Conservation (phyloP, 2,329 filamentous ascomycete genomes). For the Nigrospora sphaerica region DNA sequence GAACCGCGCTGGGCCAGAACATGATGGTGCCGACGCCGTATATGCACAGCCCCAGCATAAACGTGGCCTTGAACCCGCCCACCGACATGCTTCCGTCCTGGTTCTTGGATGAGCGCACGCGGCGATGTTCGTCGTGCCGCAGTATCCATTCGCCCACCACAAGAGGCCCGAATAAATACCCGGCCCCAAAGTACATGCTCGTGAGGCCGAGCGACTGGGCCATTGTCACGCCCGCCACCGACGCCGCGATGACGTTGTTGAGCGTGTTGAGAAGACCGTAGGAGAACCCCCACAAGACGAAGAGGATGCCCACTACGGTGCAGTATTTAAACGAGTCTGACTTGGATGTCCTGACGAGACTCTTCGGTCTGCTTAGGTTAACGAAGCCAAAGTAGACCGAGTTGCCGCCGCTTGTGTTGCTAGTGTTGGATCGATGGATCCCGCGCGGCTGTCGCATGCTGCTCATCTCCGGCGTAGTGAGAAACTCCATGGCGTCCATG, state of each 20-base stretch:
- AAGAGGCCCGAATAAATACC: conserved; percentile 63
- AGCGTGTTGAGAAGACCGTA: conserved; percentile 81
- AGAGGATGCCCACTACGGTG: conserved; percentile 69
- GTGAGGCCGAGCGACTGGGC: conserved; percentile 62
- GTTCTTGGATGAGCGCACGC: conserved; percentile 22
- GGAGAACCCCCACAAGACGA: conserved; percentile 85
- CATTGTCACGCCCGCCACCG: conserved; percentile 52
- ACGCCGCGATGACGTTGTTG: conserved; percentile 58
- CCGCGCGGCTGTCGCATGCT: conserved; percentile 3
- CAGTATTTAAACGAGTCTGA: conserved; percentile 65
- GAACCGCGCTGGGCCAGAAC: conserved; percentile 76
- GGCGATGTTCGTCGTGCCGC: conserved; percentile 55
- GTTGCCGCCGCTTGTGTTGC: conserved; percentile 29
- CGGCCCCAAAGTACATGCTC: conserved; percentile 62
- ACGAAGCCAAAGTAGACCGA: conserved; percentile 70
- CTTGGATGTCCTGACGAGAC: conserved; percentile 58
- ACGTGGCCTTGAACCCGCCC: conserved; percentile 71
- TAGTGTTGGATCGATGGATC: conserved; percentile 22
- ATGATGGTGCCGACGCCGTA: conserved; percentile 75
- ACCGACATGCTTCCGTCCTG: conserved; percentile 29
- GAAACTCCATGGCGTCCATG: conserved; percentile 35
- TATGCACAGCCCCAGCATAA: conserved; percentile 68
- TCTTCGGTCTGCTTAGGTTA: conserved; percentile 61
- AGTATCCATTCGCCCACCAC: conserved; percentile 65
- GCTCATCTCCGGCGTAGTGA: conserved; percentile 33